phyloP scores from a whole-genome alignment of 176 grass and related monocot species.

The Cocos nucifera region DNA sequence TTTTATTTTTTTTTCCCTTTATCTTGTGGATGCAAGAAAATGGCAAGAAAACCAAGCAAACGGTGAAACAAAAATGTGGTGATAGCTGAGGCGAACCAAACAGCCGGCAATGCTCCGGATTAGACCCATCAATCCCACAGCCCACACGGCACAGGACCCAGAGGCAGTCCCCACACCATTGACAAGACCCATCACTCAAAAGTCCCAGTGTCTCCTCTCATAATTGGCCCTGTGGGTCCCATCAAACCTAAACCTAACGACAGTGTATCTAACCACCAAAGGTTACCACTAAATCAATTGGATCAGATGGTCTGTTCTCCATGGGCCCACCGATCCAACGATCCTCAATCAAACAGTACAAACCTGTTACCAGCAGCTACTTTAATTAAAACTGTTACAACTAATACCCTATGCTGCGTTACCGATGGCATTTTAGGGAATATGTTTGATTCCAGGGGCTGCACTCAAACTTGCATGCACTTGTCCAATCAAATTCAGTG shows the following conservation, averaged over 20 bases:
- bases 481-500: slow-evolving; percentile 1
- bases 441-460: background rate
- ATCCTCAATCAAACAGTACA: too few species aligned
- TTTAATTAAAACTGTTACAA: too few species aligned
- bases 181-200: background rate
- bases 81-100: too few species aligned
- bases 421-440: background rate
- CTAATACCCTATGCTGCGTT: background rate
- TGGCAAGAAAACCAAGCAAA: too few species aligned
- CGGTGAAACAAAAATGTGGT: too few species aligned
- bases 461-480: background rate
- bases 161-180: background rate
- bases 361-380: too few species aligned
- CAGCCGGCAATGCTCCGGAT: background rate
- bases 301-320: background rate
- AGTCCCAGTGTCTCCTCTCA: too few species aligned
- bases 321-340: too few species aligned
- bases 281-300: background rate
- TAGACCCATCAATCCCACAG: background rate
- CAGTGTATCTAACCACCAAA: background rate
- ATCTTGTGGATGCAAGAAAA: too few species aligned
- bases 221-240: too few species aligned
- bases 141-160: background rate
- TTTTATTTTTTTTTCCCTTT: too few species aligned
- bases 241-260: too few species aligned